phyloP scores from a whole-genome alignment of 2,329 filamentous ascomycete genomes.

The Colletotrichum godetiae region DNA sequence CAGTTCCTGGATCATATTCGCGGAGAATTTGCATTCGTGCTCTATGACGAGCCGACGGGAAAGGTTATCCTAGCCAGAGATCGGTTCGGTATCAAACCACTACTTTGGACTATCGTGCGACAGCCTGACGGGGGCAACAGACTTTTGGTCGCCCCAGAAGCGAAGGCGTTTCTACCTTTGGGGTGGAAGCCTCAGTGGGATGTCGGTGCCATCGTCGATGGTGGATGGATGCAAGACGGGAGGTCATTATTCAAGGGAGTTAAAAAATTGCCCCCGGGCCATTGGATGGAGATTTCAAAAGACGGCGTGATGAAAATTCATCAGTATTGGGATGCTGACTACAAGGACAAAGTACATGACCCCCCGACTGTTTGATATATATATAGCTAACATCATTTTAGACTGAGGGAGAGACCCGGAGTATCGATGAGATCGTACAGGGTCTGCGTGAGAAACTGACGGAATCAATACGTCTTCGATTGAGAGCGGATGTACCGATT shows the following conservation, averaged over 20 bases:
- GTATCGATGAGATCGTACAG: conserved; percentile 61
- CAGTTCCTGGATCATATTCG: conserved; percentile 53
- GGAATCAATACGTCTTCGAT: conserved; percentile 61
- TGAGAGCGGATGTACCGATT: conserved; percentile 67
- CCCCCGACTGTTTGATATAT: fast-evolving
- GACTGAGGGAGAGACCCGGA: conserved; percentile 51
- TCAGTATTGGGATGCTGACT: conserved; percentile 65
- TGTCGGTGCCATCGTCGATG: conserved; percentile 56
- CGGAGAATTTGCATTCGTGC: conserved; percentile 64
- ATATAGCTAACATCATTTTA: conserved; percentile 6
- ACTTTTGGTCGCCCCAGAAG: conserved; percentile 62
- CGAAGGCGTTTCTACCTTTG: conserved; percentile 63
- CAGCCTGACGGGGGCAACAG: conserved; percentile 36
- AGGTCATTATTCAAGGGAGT: conserved; percentile 63
- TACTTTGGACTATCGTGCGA: conserved; percentile 56
- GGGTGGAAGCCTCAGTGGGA: conserved; percentile 66
- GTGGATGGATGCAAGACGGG: conserved; percentile 56
- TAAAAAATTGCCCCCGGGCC: conserved; percentile 53
- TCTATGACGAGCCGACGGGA: conserved; percentile 55
- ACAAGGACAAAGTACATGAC: conserved; percentile 58
- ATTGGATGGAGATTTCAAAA: conserved; percentile 54
- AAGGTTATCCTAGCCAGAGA: conserved; percentile 62
- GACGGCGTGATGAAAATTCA: conserved; percentile 48
- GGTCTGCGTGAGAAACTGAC: conserved; percentile 61
- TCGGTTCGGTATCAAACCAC: conserved; percentile 67